phyloP scores from a whole-genome alignment of 1,284 basidiomycete species.

The Paramarasmius palmivorus region DNA sequence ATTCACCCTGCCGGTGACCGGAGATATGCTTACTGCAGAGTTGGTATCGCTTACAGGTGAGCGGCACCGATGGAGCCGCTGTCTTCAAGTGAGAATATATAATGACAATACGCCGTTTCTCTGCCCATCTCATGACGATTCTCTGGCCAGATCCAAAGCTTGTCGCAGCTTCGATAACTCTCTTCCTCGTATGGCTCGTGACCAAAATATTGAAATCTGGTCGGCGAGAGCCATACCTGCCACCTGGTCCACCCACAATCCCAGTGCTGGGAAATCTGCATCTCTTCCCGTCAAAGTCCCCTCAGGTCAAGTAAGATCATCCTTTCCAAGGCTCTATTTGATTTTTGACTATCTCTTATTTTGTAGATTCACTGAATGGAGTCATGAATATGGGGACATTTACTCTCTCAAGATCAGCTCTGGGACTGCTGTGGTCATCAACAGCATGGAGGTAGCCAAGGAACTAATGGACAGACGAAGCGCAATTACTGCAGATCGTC shows the following conservation, averaged over 20 bases:
- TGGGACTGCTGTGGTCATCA: conserved; percentile 23
- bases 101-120: too few relatives aligned
- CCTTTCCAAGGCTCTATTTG: too few relatives aligned
- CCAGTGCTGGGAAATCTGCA: conserved; percentile 32
- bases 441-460: conserved; percentile 19
- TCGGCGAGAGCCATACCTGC: conserved; percentile 24
- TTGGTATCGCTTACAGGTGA: too few relatives aligned
- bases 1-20: too few relatives aligned
- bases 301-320: conserved; percentile 17
- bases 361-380: conserved; percentile 14
- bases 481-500: conserved; percentile 22
- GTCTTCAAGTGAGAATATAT: too few relatives aligned
- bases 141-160: too few relatives aligned
- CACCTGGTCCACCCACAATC: conserved; percentile 33
- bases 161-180: too few relatives aligned
- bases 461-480: conserved; percentile 29
- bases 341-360: neutral
- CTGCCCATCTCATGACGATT: too few relatives aligned
- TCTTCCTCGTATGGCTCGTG: neutral
- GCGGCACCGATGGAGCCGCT: too few relatives aligned
- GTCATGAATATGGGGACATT: conserved; percentile 2
- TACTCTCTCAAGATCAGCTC: conserved; percentile 8
- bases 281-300: conserved; percentile 25
- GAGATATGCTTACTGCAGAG: too few relatives aligned
- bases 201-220: conserved; percentile 11